Evolutionary conservation across 2,329 filamentous ascomycete genomes (phyloP).

Genomic region (Aspergillus sp.): DNA sequence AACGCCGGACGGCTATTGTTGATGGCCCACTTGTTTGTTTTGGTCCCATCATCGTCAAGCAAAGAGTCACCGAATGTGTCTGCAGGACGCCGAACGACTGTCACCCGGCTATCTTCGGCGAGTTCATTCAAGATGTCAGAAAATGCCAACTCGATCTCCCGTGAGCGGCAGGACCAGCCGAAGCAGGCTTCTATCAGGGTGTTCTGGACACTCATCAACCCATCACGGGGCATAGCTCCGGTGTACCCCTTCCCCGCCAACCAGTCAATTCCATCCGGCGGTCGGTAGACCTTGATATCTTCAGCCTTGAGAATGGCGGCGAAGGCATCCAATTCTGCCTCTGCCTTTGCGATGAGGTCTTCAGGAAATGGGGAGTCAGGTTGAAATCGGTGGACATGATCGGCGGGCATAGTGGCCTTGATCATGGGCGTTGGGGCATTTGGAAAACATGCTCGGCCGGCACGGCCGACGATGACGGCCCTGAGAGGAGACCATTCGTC

Average conservation of each 20-base stretch:
- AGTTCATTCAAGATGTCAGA: too few species aligned
- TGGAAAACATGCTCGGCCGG: constrained; percentile 6
- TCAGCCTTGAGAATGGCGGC: background rate
- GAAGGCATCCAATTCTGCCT: background rate
- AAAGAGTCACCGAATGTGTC: too few species aligned
- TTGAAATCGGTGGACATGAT: background rate
- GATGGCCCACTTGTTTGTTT: constrained; percentile 24
- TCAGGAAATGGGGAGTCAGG: background rate
- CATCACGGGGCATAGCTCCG: constrained; percentile 35
- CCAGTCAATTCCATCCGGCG: background rate
- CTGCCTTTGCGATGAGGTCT: constrained; percentile 1
- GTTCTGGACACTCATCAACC: constrained; percentile 33
- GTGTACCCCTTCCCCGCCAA: constrained; percentile 23
- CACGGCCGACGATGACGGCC: constrained; percentile 3
- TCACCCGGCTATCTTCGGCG: too few species aligned
- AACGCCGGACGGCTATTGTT: constrained; percentile 36
- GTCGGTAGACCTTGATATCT: constrained; percentile 3
- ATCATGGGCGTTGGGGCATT: background rate
- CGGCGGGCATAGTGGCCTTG: background rate
- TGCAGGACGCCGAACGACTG: too few species aligned
- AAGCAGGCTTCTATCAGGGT: constrained; percentile 33
- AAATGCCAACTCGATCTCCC: too few species aligned
- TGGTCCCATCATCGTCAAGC: background rate
- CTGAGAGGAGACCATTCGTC: constrained; percentile 10
- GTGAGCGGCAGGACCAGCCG: constrained; percentile 21